Evolutionary conservation across 371 early-diverging fungal genomes (phyloP), one percentile per base, ranked within the genome.

Genomic region (Mortierella sp.): DNA sequence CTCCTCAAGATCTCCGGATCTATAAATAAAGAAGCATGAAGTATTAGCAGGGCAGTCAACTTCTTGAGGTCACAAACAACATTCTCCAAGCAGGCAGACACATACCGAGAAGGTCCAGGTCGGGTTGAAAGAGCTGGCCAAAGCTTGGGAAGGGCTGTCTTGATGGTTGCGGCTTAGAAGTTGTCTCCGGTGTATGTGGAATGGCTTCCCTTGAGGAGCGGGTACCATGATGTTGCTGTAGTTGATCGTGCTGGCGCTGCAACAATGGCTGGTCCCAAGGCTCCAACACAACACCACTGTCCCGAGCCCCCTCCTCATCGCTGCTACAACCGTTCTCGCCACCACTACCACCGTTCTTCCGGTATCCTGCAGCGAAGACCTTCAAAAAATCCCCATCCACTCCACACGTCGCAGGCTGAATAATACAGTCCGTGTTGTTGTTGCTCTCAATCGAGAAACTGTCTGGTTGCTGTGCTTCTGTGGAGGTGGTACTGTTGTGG

Each of bases 61-160:
- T 24, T 44, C 24, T 16, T 70, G 38, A 16, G 38, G 65, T 35
- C 38, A 7, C 10, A 8, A 18, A 38, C 11, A 6, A 21, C 16
- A 5, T 63, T 8, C 63, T 35, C 8, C 27, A 4, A n/a, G 21
- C 21, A 65, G 46, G n/a, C 11, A 43, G 3, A 1, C 14, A 29
- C 29, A 11, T 80, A 76, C 73, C 76, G 35, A 54, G 38, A 3
- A 76, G 38, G 11, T 46, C 75, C 3, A 55, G 48, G 44, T 70
- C 35, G 16, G 79, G 56, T 27, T 71, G 79, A n/a, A 80, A 56
- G 16, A 76, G 70, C 14, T 80, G 76, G 44, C 72, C 76, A 76
- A 74, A 70, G 35, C 46, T 74, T 12, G 82, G 81, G 51, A 72
- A 80, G 56, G 54, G 56, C 10, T 73, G 70, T 18, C 35, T 70